phyloP scores from a whole-genome alignment of 2,329 filamentous ascomycete genomes.

The Monosporascus sp. region DNA sequence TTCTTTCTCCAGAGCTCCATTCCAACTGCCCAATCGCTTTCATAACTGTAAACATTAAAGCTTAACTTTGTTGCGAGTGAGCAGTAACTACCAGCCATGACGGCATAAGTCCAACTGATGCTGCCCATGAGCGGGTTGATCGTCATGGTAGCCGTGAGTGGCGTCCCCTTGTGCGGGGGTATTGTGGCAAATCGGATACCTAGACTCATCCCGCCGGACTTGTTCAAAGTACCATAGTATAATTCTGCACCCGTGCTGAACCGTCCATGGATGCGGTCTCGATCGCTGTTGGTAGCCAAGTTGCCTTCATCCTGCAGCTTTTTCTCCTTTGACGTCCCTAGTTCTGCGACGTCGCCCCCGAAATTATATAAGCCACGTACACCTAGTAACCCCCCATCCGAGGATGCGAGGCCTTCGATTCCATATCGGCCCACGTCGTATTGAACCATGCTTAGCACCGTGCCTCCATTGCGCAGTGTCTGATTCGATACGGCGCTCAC shows the following conservation, averaged over 20 bases:
- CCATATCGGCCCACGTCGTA: slow-evolving; percentile 86
- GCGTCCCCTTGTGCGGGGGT: slow-evolving; percentile 74
- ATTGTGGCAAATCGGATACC: slow-evolving; percentile 87
- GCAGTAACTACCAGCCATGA: slow-evolving; percentile 76
- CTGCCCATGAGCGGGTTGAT: slow-evolving; percentile 93
- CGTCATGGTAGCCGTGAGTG: slow-evolving; percentile 88
- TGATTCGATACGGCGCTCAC: slow-evolving; percentile 73
- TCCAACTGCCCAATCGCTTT: slow-evolving; percentile 87
- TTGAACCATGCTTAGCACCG: slow-evolving; percentile 66
- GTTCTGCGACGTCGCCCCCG: slow-evolving; percentile 58
- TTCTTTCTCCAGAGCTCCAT: slow-evolving; percentile 85
- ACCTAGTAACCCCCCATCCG: slow-evolving; percentile 84
- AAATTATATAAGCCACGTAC: slow-evolving; percentile 92
- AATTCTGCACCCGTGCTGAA: slow-evolving; percentile 89
- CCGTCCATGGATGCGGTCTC: slow-evolving; percentile 66
- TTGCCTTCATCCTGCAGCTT: slow-evolving; percentile 15
- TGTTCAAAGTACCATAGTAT: slow-evolving; percentile 94
- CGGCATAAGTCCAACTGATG: slow-evolving; percentile 84
- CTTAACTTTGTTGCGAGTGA: slow-evolving; percentile 87
- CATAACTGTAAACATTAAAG: slow-evolving; percentile 98
- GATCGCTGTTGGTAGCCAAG: slow-evolving; percentile 30
- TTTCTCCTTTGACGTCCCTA: slow-evolving; percentile 11
- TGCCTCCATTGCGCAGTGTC: slow-evolving; percentile 68
- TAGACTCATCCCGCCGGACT: slow-evolving; percentile 84
- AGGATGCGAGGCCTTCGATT: slow-evolving; percentile 85